Percentiles rank a stretch among this genome's conserved stretches.
Conservation (phyloP, 345 rosid species). For the Cardamine resedifolia region DNA sequence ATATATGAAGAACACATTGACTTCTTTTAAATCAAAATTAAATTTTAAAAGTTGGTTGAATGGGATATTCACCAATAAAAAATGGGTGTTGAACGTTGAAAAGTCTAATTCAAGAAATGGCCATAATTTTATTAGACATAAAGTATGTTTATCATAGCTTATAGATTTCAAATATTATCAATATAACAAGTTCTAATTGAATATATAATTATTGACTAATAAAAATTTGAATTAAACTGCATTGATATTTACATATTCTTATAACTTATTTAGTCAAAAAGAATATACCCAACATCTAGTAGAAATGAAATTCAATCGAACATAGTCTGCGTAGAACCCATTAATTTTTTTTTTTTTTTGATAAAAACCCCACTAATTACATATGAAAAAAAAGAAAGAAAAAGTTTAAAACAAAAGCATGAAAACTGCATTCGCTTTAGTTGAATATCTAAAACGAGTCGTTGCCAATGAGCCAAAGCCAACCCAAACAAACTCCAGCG, state of each 20-base stretch:
- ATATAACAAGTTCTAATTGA: too few relatives aligned
- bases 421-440: not conserved
- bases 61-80: too few relatives aligned
- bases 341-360: too few relatives aligned
- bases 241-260: not conserved
- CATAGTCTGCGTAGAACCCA: not conserved
- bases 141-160: too few relatives aligned
- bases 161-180: too few relatives aligned
- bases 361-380: not conserved
- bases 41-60: too few relatives aligned
- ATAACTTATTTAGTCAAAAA: not conserved
- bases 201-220: too few relatives aligned
- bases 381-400: not conserved
- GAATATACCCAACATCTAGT: not conserved
- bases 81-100: too few relatives aligned
- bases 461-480: slow-evolving; percentile 45
- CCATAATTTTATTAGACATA: too few relatives aligned
- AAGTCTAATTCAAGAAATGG: too few relatives aligned
- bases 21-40: too few relatives aligned
- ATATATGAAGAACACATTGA: too few relatives aligned
- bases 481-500: slow-evolving; percentile 37
- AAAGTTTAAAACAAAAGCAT: not conserved
- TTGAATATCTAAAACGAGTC: slow-evolving; percentile 41
- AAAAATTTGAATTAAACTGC: not conserved
- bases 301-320: not conserved